phyloP scores from a whole-genome alignment of 192 early-diverging fungal genomes.

The Podila epigama region DNA sequence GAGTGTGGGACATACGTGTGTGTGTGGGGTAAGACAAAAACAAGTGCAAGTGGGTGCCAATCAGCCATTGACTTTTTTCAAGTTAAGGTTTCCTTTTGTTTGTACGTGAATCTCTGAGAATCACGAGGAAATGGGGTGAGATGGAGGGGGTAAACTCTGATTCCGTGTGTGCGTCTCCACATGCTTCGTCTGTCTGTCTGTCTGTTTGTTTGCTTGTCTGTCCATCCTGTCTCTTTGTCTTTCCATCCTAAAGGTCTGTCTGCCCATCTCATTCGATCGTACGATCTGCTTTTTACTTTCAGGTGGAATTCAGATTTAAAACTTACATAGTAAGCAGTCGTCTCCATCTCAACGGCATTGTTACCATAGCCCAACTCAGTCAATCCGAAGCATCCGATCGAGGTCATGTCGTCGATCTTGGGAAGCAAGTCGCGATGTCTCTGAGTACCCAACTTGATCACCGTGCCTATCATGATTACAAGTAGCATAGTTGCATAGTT shows the following conservation, averaged over 20 bases:
- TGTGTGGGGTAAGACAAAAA: no score
- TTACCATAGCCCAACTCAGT: conserved; percentile 85
- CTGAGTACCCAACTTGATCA: conserved; percentile 78
- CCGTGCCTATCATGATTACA: conserved; percentile 42
- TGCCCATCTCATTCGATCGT: no score
- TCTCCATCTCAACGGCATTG: conserved; percentile 86
- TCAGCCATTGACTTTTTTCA: not conserved
- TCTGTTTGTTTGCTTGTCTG: no score
- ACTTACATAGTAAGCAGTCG: conserved; percentile 66
- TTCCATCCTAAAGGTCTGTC: no score
- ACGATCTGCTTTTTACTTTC: no score
- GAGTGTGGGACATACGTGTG: no score
- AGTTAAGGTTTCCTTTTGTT: not conserved
- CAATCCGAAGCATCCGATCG: conserved; percentile 78
- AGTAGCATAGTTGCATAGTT: conserved; percentile 2
- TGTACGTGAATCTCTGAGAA: not conserved
- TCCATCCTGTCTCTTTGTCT: no score
- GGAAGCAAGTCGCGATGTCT: conserved; percentile 70
- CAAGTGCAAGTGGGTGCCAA: not conserved
- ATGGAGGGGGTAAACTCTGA: not conserved
- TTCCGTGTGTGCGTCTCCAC: no score
- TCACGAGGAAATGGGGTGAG: not conserved
- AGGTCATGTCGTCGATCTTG: conserved; percentile 68
- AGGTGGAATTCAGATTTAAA: no score
- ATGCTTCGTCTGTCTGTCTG: no score